Percentiles rank a stretch among this genome's conserved stretches.
phyloP scores from a whole-genome alignment of 352 stramenopile species.

The Phytopythium kandeliae region DNA sequence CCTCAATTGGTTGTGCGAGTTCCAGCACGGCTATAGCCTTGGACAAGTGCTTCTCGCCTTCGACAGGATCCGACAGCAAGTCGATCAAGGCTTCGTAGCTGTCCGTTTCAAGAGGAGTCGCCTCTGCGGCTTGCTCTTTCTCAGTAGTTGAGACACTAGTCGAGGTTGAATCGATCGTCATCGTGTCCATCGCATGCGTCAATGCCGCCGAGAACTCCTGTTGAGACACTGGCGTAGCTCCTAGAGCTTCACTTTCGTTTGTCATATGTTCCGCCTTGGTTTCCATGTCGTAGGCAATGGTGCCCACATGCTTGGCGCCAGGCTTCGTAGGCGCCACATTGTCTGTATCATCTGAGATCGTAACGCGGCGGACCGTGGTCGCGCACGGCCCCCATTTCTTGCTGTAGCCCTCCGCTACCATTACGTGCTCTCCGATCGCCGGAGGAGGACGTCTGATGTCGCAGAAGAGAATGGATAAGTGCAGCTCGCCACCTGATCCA shows the following conservation, averaged over 20 bases:
- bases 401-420: neutral
- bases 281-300: neutral
- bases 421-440: neutral
- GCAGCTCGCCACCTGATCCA: neutral
- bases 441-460: neutral
- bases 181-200: neutral
- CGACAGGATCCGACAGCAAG: neutral
- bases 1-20: neutral
- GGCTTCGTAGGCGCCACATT: too few relatives aligned
- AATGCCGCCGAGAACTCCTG: neutral
- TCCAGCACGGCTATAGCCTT: neutral
- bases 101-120: neutral
- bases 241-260: neutral
- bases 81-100: neutral
- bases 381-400: neutral
- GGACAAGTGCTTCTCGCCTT: neutral
- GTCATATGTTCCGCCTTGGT: neutral
- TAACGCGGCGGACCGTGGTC: neutral
- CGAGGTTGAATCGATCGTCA: neutral
- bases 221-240: neutral
- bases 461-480: neutral
- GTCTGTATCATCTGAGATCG: neutral
- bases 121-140: neutral
- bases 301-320: neutral
- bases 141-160: neutral